These are phyloP conservation scores for Moesziomyces sp. DNA, from an alignment of 1,284 basidiomycete species.

Conservation along the genomic window DNA sequence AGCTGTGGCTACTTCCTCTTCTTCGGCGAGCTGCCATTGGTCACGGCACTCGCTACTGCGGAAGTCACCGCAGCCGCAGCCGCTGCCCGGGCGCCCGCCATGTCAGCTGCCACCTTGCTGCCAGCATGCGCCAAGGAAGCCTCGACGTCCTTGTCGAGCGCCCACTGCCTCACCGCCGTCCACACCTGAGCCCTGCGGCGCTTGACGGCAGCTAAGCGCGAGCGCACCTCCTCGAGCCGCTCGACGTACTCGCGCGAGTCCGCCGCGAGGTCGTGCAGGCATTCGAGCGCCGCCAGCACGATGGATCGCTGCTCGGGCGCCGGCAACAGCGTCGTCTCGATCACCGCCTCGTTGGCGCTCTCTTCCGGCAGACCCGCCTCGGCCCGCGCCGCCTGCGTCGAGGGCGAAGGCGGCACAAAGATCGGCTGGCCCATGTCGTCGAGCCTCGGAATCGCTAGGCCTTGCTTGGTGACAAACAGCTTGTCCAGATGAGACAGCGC, in stretches of 20 bases:
- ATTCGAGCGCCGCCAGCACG: slow-evolving; percentile 61
- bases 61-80: slow-evolving; percentile 5
- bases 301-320: slow-evolving; percentile 61
- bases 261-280: slow-evolving; percentile 68
- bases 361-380: slow-evolving; percentile 21
- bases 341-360: slow-evolving; percentile 26
- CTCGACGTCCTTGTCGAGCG: slow-evolving; percentile 48
- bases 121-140: slow-evolving; percentile 7
- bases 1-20: slow-evolving; percentile 23
- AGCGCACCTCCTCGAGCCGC: slow-evolving; percentile 71
- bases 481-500: slow-evolving; percentile 60
- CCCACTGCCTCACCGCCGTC: slow-evolving; percentile 69
- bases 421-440: slow-evolving; percentile 48
- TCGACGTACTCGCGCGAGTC: slow-evolving; percentile 72
- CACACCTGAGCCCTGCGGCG: slow-evolving; percentile 70
- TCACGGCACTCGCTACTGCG: neutral
- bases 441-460: slow-evolving; percentile 50
- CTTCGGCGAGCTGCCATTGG: slow-evolving; percentile 31
- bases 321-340: slow-evolving; percentile 48
- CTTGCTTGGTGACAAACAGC: slow-evolving; percentile 63
- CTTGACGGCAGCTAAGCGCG: slow-evolving; percentile 70
- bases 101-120: neutral
- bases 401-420: slow-evolving; percentile 33
- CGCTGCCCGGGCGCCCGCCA: neutral
- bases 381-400: slow-evolving; percentile 15